Conservation (phyloP, 768 basidiomycete genomes). For the Tulasnella sp. region DNA sequence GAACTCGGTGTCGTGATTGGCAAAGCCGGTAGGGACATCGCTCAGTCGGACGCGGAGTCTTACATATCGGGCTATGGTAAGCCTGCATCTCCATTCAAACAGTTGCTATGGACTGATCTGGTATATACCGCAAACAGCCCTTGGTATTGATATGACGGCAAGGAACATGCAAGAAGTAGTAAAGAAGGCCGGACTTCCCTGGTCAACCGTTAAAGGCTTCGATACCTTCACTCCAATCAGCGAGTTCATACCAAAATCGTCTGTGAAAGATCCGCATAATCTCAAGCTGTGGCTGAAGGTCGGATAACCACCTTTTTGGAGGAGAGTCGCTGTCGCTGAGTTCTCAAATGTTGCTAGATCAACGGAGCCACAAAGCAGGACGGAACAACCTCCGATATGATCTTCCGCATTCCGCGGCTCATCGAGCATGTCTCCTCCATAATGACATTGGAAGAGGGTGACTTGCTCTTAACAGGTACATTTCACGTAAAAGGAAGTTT, state of each 20-base stretch:
- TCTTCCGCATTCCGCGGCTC: conserved; percentile 82
- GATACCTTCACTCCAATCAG: conserved; percentile 94
- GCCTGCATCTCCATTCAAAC: conserved; percentile 26
- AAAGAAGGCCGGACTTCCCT: conserved; percentile 91
- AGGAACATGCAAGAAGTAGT: conserved; percentile 91
- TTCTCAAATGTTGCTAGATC: conserved; percentile 48
- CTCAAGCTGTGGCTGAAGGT: conserved; percentile 76
- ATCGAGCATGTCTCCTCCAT: conserved; percentile 91
- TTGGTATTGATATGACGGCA: conserved; percentile 95
- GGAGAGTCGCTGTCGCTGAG: not conserved
- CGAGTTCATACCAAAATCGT: conserved; percentile 73
- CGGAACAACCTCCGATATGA: conserved; percentile 84
- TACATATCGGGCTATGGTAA: conserved; percentile 91
- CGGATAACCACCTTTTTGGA: not conserved
- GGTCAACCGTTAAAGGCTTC: conserved; percentile 95
- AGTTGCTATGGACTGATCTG: not conserved
- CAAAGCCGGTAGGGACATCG: conserved; percentile 77
- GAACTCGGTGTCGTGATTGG: conserved; percentile 98
- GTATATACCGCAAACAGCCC: conserved; percentile 50
- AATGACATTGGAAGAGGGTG: conserved; percentile 86
- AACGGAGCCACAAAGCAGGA: conserved; percentile 81
- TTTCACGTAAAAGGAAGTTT: not conserved
- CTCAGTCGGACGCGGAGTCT: conserved; percentile 61
- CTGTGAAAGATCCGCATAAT: conserved; percentile 67
- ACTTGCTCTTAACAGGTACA: conserved; percentile 32